Base-by-base conservation (phyloP, 495 filamentous ascomycete genomes). In the Aspergillus saccharolyticus region DNA sequence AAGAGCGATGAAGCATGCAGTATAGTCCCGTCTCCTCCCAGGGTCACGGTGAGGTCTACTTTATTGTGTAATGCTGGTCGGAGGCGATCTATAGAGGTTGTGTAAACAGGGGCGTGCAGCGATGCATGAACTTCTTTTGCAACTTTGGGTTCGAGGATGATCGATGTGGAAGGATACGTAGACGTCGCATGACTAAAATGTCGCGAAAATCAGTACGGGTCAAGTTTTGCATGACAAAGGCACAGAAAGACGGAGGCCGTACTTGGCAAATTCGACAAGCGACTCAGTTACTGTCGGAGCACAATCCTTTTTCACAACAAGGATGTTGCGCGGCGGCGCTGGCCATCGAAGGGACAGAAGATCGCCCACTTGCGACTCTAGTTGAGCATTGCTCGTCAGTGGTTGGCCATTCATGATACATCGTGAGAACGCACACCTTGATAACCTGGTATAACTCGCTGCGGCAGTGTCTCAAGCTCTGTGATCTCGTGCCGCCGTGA, bases 11-110 rank as follows among this genome's bases (percentile, higher is more conserved):
- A 86, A 12, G 94, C 94, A 57, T 88, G 91, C 18, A 98, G 74
- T 48, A 98, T 96, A 7, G 94, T 98, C 44, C 94, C 94, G 72
- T 98, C 94, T 57, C 94, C 94, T 43, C 94, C 94, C 46, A 98
- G 80, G 0, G 95, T 97, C 42, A 89, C 83, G 2, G 88, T 86
- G 22, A 97, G 77, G 63, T 98, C 94, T 15, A 90, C 84, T 71
- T 95, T 97, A n/a, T 76, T 68, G 50, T 83, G 74, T 49, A 74
- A 66, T 15, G 67, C 66, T 0, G 63, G 68, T 9, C 63, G 82
- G 52, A 71, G 69, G 59, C 66, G 68, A 57, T 70, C 63, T 52
- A 65, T 54, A 18, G 59, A 61, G 17, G 67, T 65, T 19, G 81
- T 70, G 66, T 93, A 96, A 22, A 97, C 80, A 16, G 94, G 90